These are phyloP conservation scores for Aegilops umbellulata DNA, from an alignment of 176 grass and related monocot species.

Conservation along the genomic window DNA sequence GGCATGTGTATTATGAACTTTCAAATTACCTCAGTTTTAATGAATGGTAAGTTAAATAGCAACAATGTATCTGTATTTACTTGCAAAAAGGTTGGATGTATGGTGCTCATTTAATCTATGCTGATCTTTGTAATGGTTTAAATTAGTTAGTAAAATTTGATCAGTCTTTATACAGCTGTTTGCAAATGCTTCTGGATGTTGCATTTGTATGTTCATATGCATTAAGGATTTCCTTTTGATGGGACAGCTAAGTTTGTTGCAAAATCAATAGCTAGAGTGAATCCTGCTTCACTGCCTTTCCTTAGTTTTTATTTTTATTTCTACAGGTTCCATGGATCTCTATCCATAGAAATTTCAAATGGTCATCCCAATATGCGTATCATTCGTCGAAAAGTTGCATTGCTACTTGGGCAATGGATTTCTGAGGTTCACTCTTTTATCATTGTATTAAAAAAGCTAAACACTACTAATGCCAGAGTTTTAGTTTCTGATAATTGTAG, in stretches of 20 bases:
- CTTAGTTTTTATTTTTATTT: background rate
- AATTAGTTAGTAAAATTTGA: conserved; percentile 21
- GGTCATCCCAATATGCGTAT: conserved; percentile 91
- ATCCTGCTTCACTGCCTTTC: background rate
- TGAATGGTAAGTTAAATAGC: conserved; percentile 73
- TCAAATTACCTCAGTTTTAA: conserved; percentile 91
- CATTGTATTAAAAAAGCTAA: conserved; percentile 32
- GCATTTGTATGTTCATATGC: conserved; percentile 8
- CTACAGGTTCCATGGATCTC: conserved; percentile 82
- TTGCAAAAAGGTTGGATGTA: conserved; percentile 1
- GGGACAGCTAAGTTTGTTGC: conserved; percentile 1
- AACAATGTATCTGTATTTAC: conserved; percentile 10
- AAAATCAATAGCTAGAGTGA: conserved; percentile 9
- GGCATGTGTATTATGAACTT: conserved; percentile 99
- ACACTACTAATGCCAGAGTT: background rate
- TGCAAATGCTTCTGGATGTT: conserved; percentile 23
- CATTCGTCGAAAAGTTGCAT: conserved; percentile 89
- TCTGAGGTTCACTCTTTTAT: conserved; percentile 72
- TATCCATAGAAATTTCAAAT: conserved; percentile 91
- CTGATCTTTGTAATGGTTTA: background rate
- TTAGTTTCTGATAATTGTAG: conserved; percentile 43
- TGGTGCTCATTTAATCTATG: background rate
- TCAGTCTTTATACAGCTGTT: conserved; percentile 1
- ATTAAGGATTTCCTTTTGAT: background rate
- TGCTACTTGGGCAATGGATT: conserved; percentile 94